These are phyloP conservation scores for Selenicereus undatus DNA, from an alignment of 148 eudicot species.

Conservation along the genomic window DNA sequence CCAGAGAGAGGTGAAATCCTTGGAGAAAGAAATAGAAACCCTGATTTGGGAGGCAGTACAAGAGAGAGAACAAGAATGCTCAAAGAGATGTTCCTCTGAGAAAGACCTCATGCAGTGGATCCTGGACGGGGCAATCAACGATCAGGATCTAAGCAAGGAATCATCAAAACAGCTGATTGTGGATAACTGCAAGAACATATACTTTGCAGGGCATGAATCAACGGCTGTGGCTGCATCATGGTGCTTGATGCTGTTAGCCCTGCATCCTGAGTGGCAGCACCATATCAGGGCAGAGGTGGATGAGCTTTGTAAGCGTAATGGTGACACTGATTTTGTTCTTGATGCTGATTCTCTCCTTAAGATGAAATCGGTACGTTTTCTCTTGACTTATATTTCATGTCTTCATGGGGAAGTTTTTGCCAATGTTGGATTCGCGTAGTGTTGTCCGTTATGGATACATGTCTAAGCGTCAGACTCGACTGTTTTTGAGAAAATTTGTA, in stretches of 20 bases:
- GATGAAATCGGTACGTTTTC: conserved; percentile 54
- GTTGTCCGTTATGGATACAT: too few species aligned
- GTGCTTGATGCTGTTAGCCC: conserved; percentile 77
- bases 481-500: too few species aligned
- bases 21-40: conserved; percentile 63
- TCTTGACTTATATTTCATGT: neutral
- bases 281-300: conserved; percentile 47
- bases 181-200: conserved; percentile 87
- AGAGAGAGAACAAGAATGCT: conserved; percentile 46
- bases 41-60: conserved; percentile 66
- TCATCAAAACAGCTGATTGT: conserved; percentile 57
- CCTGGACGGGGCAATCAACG: conserved; percentile 53
- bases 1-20: conserved; percentile 40
- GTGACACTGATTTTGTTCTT: conserved; percentile 10
- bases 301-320: conserved; percentile 26
- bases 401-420: too few species aligned
- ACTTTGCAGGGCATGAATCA: conserved; percentile 88
- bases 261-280: conserved; percentile 77
- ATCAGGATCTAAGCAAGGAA: conserved; percentile 32
- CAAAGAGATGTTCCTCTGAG: conserved; percentile 27
- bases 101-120: conserved; percentile 68
- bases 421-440: too few species aligned
- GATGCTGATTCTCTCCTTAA: conserved; percentile 56
- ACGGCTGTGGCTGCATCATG: conserved; percentile 79
- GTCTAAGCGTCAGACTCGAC: too few species aligned